phyloP scores from a whole-genome alignment of 805 yeast genomes.

The Candida tibetensis region DNA sequence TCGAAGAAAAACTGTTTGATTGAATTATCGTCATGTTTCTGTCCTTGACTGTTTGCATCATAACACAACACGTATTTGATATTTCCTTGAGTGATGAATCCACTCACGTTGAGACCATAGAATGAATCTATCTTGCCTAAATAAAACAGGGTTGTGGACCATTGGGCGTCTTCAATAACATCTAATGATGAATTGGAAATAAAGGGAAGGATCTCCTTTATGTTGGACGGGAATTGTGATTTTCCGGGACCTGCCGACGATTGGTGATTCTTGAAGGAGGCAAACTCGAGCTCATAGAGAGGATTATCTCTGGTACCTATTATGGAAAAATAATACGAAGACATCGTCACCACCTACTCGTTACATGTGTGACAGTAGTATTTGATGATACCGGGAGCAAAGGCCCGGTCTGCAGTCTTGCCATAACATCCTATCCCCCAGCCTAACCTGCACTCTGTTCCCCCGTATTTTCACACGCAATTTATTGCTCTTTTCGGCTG shows the following conservation, averaged over 20 bases:
- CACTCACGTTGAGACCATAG: slow-evolving; percentile 78
- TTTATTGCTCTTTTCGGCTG: no score
- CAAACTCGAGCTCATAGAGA: slow-evolving; percentile 81
- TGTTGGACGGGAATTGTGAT: slow-evolving; percentile 61
- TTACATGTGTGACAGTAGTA: not conserved
- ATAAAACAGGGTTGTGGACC: slow-evolving; percentile 65
- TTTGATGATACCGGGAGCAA: not conserved
- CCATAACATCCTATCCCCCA: no score
- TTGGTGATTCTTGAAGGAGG: slow-evolving; percentile 50
- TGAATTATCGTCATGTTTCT: slow-evolving; percentile 55
- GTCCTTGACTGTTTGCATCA: slow-evolving; percentile 30
- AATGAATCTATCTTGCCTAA: slow-evolving; percentile 81
- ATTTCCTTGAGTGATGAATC: slow-evolving; percentile 85
- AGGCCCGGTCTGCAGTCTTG: no score
- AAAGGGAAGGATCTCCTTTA: slow-evolving; percentile 81
- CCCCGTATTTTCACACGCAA: no score
- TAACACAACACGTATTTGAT: slow-evolving; percentile 67
- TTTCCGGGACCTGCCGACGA: slow-evolving; percentile 38
- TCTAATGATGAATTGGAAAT: slow-evolving; percentile 87
- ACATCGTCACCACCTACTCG: slow-evolving; percentile 15
- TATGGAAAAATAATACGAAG: slow-evolving; percentile 87
- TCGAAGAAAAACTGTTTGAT: slow-evolving; percentile 83
- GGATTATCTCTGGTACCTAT: slow-evolving; percentile 87
- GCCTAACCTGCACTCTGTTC: no score
- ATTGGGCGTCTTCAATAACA: slow-evolving; percentile 85